Percentiles rank a stretch among this genome's conserved stretches.
Evolutionary conservation across 306 rosid genomes (phyloP).

Genomic region (Luffa acutangula): DNA sequence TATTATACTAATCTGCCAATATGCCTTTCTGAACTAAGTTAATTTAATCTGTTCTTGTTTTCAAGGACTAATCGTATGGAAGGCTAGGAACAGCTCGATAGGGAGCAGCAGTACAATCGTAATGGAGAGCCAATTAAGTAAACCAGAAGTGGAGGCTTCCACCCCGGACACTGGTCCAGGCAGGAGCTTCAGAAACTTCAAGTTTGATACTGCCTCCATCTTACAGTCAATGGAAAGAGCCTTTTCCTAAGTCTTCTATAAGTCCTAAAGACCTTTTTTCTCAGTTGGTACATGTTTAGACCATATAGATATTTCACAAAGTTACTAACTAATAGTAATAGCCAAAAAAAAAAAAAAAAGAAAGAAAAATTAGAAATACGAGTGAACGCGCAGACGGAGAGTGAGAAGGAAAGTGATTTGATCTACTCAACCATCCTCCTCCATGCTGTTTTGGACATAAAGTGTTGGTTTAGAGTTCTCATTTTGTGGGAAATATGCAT

Average conservation of each 20-base stretch:
- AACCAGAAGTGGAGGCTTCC: constrained; percentile 36
- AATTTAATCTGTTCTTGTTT: constrained; percentile 16
- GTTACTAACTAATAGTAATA: neutral
- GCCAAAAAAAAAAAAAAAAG: neutral
- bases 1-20: neutral
- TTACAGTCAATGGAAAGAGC: constrained; percentile 62
- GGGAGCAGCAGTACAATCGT: constrained; percentile 37
- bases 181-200: constrained; percentile 68
- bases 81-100: constrained; percentile 54
- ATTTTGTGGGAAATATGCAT: neutral
- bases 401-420: neutral
- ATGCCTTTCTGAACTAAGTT: constrained; percentile 3
- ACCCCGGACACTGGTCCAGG: constrained; percentile 29
- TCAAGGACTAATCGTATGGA: constrained; percentile 72
- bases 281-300: neutral
- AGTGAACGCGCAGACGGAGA: neutral
- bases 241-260: constrained; percentile 31
- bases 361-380: neutral
- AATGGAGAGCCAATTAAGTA: constrained; percentile 46
- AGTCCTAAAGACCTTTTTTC: neutral
- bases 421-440: neutral
- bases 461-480: neutral
- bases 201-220: constrained; percentile 47
- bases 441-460: neutral
- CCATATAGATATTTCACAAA: neutral